phyloP scores from a whole-genome alignment of 352 stramenopile species.

The Globisporangium spiculum region DNA sequence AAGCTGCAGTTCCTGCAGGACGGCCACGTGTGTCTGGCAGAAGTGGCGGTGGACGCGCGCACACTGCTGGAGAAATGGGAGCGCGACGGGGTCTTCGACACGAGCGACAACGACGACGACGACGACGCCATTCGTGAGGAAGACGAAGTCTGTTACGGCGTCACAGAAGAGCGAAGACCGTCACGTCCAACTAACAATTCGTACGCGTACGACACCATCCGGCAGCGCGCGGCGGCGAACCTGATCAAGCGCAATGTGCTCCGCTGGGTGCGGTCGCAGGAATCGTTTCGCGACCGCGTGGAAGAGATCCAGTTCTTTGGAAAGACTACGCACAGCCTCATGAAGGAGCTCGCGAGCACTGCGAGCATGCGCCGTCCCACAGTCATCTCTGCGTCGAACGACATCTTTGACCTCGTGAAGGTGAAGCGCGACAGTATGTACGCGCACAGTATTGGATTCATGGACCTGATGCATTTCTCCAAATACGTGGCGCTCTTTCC shows the following conservation, averaged over 20 bases:
- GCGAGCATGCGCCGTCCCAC: slow-evolving; percentile 8
- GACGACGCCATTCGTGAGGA: slow-evolving; percentile 21
- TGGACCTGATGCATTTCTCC: slow-evolving; percentile 58
- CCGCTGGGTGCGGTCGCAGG: slow-evolving; percentile 45
- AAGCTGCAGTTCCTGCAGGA: slow-evolving; percentile 58
- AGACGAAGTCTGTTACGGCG: slow-evolving; percentile 16
- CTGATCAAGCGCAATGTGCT: slow-evolving; percentile 65
- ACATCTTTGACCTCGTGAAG: slow-evolving; percentile 49
- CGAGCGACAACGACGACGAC: slow-evolving; percentile 22
- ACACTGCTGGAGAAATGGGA: slow-evolving; percentile 55
- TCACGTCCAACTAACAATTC: slow-evolving; percentile 23
- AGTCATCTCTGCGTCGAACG: slow-evolving; percentile 2
- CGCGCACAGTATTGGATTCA: slow-evolving; percentile 43
- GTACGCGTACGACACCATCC: slow-evolving; percentile 55
- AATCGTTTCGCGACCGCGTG: slow-evolving; percentile 50
- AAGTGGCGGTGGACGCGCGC: slow-evolving; percentile 47
- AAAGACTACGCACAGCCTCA: slow-evolving; percentile 46
- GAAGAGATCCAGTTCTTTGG: slow-evolving; percentile 62
- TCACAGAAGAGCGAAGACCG: neutral
- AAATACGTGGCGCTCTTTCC: slow-evolving; percentile 69
- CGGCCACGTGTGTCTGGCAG: slow-evolving; percentile 49
- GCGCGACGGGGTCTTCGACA: slow-evolving; percentile 47
- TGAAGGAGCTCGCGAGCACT: slow-evolving; percentile 42
- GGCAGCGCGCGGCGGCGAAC: slow-evolving; percentile 49
- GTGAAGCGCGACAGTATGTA: slow-evolving; percentile 21